A percentile compares a stretch with the other conserved stretches of the same genome.
Evolutionary conservation across 257 asterid genomes (phyloP).

Genomic region (Hygrophila difformis): DNA sequence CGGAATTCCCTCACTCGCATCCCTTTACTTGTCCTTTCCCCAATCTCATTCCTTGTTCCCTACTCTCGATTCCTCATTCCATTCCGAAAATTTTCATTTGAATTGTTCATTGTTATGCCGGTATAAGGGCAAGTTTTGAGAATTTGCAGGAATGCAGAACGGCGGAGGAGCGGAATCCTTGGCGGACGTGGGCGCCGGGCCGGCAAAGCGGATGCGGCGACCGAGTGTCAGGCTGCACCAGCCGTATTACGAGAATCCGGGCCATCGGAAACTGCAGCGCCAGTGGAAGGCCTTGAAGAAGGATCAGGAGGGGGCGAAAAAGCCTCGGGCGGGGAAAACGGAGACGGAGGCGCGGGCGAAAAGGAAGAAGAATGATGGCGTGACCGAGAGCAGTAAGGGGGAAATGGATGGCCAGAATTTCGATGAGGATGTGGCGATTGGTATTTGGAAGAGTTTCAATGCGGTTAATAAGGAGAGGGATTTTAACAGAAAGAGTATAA

Average conservation of each 20-base stretch:
- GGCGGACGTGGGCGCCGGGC: conserved; percentile 11
- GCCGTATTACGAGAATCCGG: conserved; percentile 29
- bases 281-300: conserved; percentile 20
- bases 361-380: conserved; percentile 7
- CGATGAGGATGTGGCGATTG: conserved; percentile 32
- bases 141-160: conserved; percentile 20
- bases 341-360: conserved; percentile 15
- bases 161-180: conserved; percentile 9
- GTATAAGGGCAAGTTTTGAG: not conserved
- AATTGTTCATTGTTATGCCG: not conserved
- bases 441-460: conserved; percentile 25
- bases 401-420: conserved; percentile 7
- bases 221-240: conserved; percentile 39
- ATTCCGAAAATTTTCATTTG: no score
- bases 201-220: conserved; percentile 35
- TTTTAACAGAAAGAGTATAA: conserved; percentile 22
- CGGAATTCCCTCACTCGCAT: no score
- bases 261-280: conserved; percentile 23
- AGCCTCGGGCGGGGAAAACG: conserved; percentile 15
- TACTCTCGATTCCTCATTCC: no score
- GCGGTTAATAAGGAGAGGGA: conserved; percentile 17
- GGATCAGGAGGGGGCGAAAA: conserved; percentile 13
- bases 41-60: no score
- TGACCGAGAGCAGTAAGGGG: conserved; percentile 5
- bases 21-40: no score